phyloP scores from a whole-genome alignment of 2,329 filamentous ascomycete genomes.

The Fusarium protoensiforme region DNA sequence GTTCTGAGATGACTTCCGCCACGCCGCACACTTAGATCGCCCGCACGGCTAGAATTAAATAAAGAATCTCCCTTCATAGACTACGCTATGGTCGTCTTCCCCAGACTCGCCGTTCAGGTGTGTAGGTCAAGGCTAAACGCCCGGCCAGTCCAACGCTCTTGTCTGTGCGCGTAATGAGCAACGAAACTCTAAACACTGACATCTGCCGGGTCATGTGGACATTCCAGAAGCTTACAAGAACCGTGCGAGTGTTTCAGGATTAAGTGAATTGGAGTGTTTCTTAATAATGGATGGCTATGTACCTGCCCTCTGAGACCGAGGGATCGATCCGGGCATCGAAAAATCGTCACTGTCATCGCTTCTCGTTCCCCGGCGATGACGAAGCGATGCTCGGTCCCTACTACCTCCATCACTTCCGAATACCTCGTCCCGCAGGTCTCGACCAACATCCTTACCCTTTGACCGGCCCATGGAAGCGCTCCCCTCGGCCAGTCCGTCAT shows the following conservation, averaged over 20 bases:
- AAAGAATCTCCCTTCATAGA: slow-evolving; percentile 15
- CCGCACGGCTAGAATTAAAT: background rate
- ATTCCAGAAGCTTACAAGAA: background rate
- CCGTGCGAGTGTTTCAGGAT: background rate
- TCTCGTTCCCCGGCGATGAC: slow-evolving; percentile 51
- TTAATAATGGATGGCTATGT: slow-evolving; percentile 16
- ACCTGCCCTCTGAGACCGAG: slow-evolving; percentile 50
- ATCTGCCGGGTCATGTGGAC: background rate
- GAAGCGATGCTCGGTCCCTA: slow-evolving; percentile 51
- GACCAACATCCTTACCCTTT: slow-evolving; percentile 64
- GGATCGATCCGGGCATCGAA: slow-evolving; percentile 60
- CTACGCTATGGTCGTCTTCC: background rate
- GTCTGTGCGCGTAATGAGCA: slow-evolving; percentile 19
- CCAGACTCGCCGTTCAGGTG: background rate
- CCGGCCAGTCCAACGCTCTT: background rate
- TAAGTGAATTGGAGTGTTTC: slow-evolving; percentile 7
- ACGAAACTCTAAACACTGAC: background rate
- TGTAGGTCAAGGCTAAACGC: slow-evolving; percentile 4
- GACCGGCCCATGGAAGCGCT: slow-evolving; percentile 61
- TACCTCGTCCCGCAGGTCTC: slow-evolving; percentile 63
- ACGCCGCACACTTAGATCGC: background rate
- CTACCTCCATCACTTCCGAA: slow-evolving; percentile 58
- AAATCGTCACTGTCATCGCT: slow-evolving; percentile 52
- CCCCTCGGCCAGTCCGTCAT: slow-evolving; percentile 63
- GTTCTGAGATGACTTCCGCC: slow-evolving; percentile 38